Evolutionary conservation across 768 basidiomycete species (phyloP), one percentile per base, ranked within the genome.

Genomic region (Asterophora parasitica): DNA sequence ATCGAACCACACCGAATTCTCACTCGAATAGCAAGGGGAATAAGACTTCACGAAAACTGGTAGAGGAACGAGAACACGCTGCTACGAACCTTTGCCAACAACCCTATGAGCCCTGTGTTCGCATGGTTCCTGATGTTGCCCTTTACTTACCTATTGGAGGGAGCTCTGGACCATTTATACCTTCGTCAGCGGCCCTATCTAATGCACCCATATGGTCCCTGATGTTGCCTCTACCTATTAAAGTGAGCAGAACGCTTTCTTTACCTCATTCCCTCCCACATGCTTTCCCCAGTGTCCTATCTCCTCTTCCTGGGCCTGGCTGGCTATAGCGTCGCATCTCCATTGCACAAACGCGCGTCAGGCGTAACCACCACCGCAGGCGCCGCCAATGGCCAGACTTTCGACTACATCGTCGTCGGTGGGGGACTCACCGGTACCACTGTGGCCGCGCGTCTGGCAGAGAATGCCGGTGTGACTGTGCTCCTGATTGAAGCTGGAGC

Each of bases 401-500:
- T 68, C 53, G 70, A 72, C 57, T 73, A 72, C 48, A 69, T 74
- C 44, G 64, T 76, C 41, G 61, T 74, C 8, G 79, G 79, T 7
- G 75, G 68, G 27, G 70, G 74, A 11, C 55, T 76, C 9, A 67
- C 76, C 1, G 79, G 77, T 13, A 66, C 68, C 11, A 74, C 76
- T 4, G 72, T 81, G 32, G 74, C 79, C 17, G 65, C 66, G 9
- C 64, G 77, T 9, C 65, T 79, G 9, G 60, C 75, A 0, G 76
- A 79, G 55, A 65, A 78, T 45, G 53, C 70, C 4, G 50, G 58
- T 0, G 59, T 70, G 34, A 67, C 69, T 8, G 69, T 81, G 0
- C 65, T 79, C 4, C 59, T 79, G 48, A 65, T 81, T 37, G 79
- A 81, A 58, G 78, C 72, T 2, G 79, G 79, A 1, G 65, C 60